phyloP scores from a whole-genome alignment of 371 early-diverging fungal species.

The Mucor plumbeus region DNA sequence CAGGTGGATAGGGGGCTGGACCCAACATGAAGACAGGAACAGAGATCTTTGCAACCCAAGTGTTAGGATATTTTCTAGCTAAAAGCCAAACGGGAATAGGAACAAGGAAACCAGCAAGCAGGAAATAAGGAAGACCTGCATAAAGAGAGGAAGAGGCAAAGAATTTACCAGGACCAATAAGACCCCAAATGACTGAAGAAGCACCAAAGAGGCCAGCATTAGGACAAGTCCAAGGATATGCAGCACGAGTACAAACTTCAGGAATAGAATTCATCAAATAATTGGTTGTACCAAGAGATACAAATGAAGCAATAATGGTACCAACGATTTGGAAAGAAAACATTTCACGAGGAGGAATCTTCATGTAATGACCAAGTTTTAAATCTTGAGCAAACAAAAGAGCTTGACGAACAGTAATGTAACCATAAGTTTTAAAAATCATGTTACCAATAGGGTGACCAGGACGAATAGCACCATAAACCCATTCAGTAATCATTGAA shows the following conservation, averaged over 20 bases:
- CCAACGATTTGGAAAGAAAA: slow-evolving; percentile 65
- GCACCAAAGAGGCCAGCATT: slow-evolving; percentile 50
- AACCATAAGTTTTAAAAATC: slow-evolving; percentile 66
- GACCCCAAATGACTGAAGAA: slow-evolving; percentile 63
- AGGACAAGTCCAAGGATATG: slow-evolving; percentile 59
- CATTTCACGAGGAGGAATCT: slow-evolving; percentile 73
- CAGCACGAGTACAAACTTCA: slow-evolving; percentile 55
- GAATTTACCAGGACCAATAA: slow-evolving; percentile 66
- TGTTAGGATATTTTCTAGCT: slow-evolving; percentile 40
- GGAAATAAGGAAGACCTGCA: slow-evolving; percentile 39
- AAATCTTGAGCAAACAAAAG: slow-evolving; percentile 63
- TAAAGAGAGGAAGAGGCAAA: slow-evolving; percentile 62
- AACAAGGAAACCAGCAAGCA: slow-evolving; percentile 47
- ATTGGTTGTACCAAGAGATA: slow-evolving; percentile 63
- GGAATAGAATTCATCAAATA: slow-evolving; percentile 60
- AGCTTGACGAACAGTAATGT: slow-evolving; percentile 62
- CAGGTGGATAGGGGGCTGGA: slow-evolving; percentile 46
- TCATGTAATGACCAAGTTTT: slow-evolving; percentile 66
- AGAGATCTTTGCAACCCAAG: slow-evolving; percentile 58
- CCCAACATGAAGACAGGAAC: slow-evolving; percentile 57
- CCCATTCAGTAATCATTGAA: slow-evolving; percentile 53
- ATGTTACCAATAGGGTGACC: slow-evolving; percentile 65
- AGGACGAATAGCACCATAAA: slow-evolving; percentile 56
- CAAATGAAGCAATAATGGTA: slow-evolving; percentile 60
- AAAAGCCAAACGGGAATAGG: slow-evolving; percentile 59